Evolutionary conservation across 2,329 filamentous ascomycete species (phyloP).

Genomic region (Lojkania enalia): DNA sequence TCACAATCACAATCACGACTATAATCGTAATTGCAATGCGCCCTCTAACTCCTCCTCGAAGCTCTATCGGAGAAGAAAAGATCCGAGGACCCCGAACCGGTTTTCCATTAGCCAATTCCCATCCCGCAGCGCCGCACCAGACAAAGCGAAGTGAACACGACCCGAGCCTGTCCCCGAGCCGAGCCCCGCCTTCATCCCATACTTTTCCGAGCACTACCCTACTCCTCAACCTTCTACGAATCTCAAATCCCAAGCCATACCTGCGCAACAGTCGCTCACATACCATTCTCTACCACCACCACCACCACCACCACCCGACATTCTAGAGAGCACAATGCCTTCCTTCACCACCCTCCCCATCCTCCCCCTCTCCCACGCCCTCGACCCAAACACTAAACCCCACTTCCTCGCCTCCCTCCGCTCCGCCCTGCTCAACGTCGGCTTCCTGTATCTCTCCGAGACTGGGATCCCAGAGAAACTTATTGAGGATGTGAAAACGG

Average conservation of each 20-base stretch:
- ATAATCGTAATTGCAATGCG: too few species aligned
- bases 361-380: conserved; percentile 71
- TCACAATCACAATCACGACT: background rate
- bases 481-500: conserved; percentile 65
- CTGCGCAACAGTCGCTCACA: background rate
- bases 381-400: conserved; percentile 69
- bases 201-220: background rate
- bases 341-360: conserved; percentile 77
- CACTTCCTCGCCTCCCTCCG: conserved; percentile 72
- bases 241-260: too few species aligned
- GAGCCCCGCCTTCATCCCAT: too few species aligned
- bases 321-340: conserved; percentile 29
- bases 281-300: background rate
- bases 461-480: conserved; percentile 63
- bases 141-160: too few species aligned
- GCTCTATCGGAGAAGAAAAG: background rate
- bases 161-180: too few species aligned
- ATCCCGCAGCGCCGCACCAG: background rate
- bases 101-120: background rate
- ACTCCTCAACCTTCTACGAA: background rate
- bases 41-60: too few species aligned
- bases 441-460: conserved; percentile 84
- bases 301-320: background rate
- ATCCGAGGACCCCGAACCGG: background rate
- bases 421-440: conserved; percentile 79